Percentiles rank a stretch among this genome's conserved stretches.
These are phyloP conservation scores for Phytophthora brassicae DNA, from an alignment of 352 stramenopile species.

Conservation along the genomic window DNA sequence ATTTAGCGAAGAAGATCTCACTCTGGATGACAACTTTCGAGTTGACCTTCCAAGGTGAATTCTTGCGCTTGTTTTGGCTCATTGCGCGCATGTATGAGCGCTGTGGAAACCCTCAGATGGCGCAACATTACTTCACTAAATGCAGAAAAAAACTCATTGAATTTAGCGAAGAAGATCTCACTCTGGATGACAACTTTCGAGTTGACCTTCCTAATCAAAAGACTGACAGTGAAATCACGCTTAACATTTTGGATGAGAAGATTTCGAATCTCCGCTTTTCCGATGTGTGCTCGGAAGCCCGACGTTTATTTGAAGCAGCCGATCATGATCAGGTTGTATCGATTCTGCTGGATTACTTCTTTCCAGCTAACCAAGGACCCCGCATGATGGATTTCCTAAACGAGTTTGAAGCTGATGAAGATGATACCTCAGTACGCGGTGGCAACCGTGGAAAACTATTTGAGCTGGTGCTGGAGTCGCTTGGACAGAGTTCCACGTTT, in stretches of 20 bases:
- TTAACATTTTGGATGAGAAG: conserved; percentile 45
- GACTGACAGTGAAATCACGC: conserved; percentile 36
- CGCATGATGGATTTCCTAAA: conserved; percentile 57
- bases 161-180: neutral
- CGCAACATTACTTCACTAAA: conserved; percentile 60
- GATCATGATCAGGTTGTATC: conserved; percentile 46
- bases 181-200: neutral
- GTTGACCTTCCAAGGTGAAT: too few species aligned
- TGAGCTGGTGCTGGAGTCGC: conserved; percentile 45
- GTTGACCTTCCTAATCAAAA: conserved; percentile 55
- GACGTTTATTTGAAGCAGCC: conserved; percentile 35
- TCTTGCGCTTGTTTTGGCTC: conserved; percentile 60
- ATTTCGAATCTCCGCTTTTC: conserved; percentile 55
- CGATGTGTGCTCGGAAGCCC: conserved; percentile 56
- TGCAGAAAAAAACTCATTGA: conserved; percentile 40
- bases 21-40: too few species aligned
- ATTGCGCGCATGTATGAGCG: conserved; percentile 53
- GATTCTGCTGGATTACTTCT: conserved; percentile 52
- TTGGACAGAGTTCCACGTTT: conserved; percentile 39
- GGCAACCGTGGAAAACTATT: conserved; percentile 30
- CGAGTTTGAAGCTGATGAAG: conserved; percentile 46
- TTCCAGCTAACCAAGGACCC: conserved; percentile 43
- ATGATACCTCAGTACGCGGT: neutral
- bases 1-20: neutral
- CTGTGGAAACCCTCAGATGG: conserved; percentile 38